phyloP scores from a whole-genome alignment of 352 stramenopile genomes.

The Phytophthora sp. region DNA sequence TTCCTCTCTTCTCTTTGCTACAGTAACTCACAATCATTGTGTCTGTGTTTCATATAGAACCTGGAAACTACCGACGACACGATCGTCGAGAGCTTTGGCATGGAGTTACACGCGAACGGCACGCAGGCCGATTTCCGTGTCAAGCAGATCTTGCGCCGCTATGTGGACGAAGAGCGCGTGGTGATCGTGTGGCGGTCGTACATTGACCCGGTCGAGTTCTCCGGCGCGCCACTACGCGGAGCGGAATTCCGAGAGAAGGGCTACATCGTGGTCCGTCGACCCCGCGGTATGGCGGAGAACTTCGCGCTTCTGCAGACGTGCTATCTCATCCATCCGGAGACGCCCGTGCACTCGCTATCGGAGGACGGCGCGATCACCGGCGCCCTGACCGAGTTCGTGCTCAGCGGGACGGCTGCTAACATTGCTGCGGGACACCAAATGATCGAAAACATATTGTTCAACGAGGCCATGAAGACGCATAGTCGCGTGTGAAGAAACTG shows the following conservation, averaged over 20 bases:
- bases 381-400: conserved; percentile 42
- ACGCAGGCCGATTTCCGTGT: conserved; percentile 53
- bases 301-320: conserved; percentile 51
- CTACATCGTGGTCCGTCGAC: conserved; percentile 53
- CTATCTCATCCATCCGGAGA: conserved; percentile 54
- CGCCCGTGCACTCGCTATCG: conserved; percentile 29
- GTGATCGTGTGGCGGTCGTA: conserved; percentile 63
- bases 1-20: too few relatives aligned
- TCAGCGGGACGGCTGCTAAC: conserved; percentile 34
- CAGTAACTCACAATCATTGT: too few relatives aligned
- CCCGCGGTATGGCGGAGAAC: conserved; percentile 21
- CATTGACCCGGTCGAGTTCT: conserved; percentile 60
- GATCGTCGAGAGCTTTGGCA: conserved; percentile 57
- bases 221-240: conserved; percentile 40
- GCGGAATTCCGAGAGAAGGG: conserved; percentile 55
- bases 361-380: conserved; percentile 28
- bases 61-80: conserved; percentile 44
- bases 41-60: too few relatives aligned
- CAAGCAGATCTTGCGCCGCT: conserved; percentile 53
- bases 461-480: conserved; percentile 34
- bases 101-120: conserved; percentile 55
- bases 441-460: conserved; percentile 50
- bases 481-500: conserved; percentile 16
- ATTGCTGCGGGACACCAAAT: conserved; percentile 47
- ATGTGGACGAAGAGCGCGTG: conserved; percentile 49